A percentile compares a stretch with the other conserved stretches of the same genome.
phyloP scores from a whole-genome alignment of 106 monocot genomes.

The Posidonia australis region DNA sequence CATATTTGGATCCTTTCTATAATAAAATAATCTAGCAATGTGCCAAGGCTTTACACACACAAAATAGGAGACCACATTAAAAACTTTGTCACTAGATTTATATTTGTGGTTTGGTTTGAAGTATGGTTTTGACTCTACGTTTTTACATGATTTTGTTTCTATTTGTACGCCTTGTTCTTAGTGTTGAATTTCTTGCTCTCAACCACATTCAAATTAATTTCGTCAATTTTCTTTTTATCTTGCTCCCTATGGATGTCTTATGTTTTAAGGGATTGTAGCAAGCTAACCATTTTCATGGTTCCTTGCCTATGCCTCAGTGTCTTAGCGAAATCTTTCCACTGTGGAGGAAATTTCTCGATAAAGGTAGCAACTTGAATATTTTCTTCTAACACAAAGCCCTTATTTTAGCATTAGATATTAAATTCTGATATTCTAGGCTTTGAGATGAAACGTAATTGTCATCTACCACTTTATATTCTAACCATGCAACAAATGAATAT shows the following conservation, averaged over 20 bases:
- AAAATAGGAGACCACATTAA: no score
- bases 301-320: neutral
- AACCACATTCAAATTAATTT: neutral
- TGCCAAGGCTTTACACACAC: no score
- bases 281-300: neutral
- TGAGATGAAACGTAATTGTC: neutral
- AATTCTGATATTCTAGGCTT: neutral
- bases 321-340: neutral
- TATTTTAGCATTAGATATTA: neutral
- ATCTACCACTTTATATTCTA: neutral
- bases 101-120: no score
- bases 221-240: neutral
- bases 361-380: neutral
- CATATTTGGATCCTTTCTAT: no score
- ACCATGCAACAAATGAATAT: neutral
- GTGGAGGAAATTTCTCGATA: neutral
- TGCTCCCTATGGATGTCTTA: no score
- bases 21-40: no score
- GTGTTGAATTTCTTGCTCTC: neutral
- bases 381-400: slow-evolving; percentile 1
- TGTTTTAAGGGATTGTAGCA: no score
- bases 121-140: neutral
- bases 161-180: neutral
- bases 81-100: no score
- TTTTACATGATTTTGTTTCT: neutral